These are phyloP conservation scores for Tothia fuscella DNA, from an alignment of 2,329 filamentous ascomycete genomes.

Conservation along the genomic window DNA sequence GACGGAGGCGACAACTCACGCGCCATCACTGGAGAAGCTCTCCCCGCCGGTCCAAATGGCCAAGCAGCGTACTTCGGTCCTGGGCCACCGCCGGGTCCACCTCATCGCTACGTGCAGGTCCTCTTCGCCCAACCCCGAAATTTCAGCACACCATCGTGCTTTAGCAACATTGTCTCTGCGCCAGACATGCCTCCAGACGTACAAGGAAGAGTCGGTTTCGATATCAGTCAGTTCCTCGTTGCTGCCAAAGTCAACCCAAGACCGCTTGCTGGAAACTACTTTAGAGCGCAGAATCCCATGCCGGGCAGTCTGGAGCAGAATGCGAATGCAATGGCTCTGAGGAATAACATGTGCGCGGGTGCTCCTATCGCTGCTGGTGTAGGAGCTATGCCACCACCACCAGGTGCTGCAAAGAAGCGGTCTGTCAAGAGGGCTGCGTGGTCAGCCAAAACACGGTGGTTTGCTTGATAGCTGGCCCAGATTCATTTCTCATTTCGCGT, in stretches of 20 bases:
- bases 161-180: slow-evolving; percentile 5
- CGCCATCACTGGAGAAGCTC: not conserved
- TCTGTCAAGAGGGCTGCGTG: no score
- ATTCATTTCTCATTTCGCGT: no score
- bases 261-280: slow-evolving; percentile 10
- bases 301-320: slow-evolving; percentile 2
- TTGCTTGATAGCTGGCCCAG: no score
- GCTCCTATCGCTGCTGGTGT: not conserved
- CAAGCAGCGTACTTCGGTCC: slow-evolving; percentile 9
- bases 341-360: slow-evolving; percentile 5
- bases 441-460: no score
- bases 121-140: slow-evolving; percentile 11
- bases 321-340: not conserved
- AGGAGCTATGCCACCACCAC: no score
- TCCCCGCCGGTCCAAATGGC: not conserved
- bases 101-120: slow-evolving; percentile 11
- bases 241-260: slow-evolving; percentile 5
- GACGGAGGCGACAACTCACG: not conserved
- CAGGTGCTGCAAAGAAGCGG: no score
- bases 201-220: slow-evolving; percentile 5
- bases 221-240: slow-evolving; percentile 7
- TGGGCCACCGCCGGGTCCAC: slow-evolving; percentile 9
- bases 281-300: slow-evolving; percentile 6
- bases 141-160: slow-evolving; percentile 8
- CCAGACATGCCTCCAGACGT: not conserved